phyloP scores from a whole-genome alignment of 352 stramenopile species.

The Globisporangium spinosum region DNA sequence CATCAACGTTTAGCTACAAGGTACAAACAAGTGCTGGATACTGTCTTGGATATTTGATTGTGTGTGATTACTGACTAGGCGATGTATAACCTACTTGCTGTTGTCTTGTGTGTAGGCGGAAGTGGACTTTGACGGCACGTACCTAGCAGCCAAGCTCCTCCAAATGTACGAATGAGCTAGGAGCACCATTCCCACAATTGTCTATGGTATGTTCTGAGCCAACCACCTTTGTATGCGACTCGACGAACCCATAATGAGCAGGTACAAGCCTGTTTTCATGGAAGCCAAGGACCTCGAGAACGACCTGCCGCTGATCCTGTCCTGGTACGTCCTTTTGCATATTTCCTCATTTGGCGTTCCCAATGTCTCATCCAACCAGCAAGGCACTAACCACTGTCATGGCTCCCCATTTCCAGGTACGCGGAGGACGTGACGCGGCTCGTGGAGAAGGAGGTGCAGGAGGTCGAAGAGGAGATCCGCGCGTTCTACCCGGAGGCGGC shows the following conservation, averaged over 20 bases:
- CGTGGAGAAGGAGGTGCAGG: slow-evolving; percentile 94
- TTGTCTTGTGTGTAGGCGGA: slow-evolving; percentile 75
- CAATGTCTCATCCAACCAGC: not conserved
- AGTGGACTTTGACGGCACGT: slow-evolving; percentile 99
- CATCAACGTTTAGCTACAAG: slow-evolving; percentile 98
- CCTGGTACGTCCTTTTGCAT: slow-evolving; percentile 62
- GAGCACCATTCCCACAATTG: not conserved
- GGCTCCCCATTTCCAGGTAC: slow-evolving; percentile 31
- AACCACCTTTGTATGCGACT: not conserved
- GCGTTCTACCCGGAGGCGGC: slow-evolving; percentile 91
- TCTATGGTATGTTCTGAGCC: not conserved
- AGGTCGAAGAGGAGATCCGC: slow-evolving; percentile 94
- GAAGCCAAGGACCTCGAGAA: slow-evolving; percentile 89
- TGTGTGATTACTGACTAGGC: not conserved
- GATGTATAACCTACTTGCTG: not conserved
- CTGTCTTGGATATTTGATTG: not conserved
- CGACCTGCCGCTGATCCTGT: slow-evolving; percentile 92
- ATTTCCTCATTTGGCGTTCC: not conserved
- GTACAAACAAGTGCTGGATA: slow-evolving; percentile 20
- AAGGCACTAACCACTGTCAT: not conserved
- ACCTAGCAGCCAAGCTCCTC: slow-evolving; percentile 93
- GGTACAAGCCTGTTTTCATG: slow-evolving; percentile 93
- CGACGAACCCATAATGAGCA: slow-evolving; percentile 12
- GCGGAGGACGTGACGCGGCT: slow-evolving; percentile 95
- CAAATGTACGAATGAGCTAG: slow-evolving; percentile 52